These are phyloP conservation scores for Physaria fendleri DNA, from an alignment of 345 rosid genomes.

Conservation along the genomic window DNA sequence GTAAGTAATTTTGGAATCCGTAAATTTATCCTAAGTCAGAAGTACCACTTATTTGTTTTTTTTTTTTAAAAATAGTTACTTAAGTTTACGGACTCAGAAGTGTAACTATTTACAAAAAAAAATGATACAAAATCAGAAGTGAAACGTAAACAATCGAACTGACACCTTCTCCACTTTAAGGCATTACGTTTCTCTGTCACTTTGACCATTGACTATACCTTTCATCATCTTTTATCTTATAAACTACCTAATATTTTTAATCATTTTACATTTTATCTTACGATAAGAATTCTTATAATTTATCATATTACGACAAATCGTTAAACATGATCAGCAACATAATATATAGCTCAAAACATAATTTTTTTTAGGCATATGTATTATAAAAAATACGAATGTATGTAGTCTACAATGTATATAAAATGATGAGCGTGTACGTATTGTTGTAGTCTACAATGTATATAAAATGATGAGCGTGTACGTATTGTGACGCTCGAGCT, in stretches of 20 bases:
- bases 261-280: background rate
- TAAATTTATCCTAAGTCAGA: too few relatives aligned
- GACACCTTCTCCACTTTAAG: constrained; percentile 25
- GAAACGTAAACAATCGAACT: constrained; percentile 20
- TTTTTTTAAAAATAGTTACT: too few relatives aligned
- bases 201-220: constrained; percentile 34
- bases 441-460: too few relatives aligned
- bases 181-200: constrained; percentile 31
- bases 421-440: constrained; percentile 22
- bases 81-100: too few relatives aligned
- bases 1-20: too few relatives aligned
- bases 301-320: background rate
- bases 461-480: constrained; percentile 21
- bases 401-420: constrained; percentile 1
- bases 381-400: background rate
- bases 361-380: background rate
- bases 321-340: too few relatives aligned
- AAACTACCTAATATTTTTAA: background rate
- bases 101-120: too few relatives aligned
- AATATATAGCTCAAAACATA: too few relatives aligned
- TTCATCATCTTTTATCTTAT: background rate
- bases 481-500: constrained; percentile 29
- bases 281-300: too few relatives aligned
- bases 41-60: too few relatives aligned
- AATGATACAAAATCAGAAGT: constrained; percentile 1